A percentile compares a stretch with the other conserved stretches of the same genome.
These are phyloP conservation scores for Bondarzewia mesenterica DNA, from an alignment of 1,284 basidiomycete genomes.

Conservation along the genomic window DNA sequence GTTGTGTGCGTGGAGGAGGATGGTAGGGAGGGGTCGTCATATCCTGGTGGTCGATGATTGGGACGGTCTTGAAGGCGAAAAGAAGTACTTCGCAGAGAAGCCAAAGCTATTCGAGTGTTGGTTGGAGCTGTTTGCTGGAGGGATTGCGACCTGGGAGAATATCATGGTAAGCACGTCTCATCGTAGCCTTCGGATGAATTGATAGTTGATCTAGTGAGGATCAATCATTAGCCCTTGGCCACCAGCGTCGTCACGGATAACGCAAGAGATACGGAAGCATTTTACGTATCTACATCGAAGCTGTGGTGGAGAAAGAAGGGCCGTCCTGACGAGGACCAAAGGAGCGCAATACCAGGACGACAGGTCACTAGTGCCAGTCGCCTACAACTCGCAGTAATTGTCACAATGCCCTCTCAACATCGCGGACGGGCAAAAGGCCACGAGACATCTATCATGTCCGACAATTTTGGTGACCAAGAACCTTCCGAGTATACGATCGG, in stretches of 20 bases:
- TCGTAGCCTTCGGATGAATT: neutral
- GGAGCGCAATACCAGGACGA: neutral
- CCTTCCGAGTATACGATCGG: slow-evolving; percentile 18
- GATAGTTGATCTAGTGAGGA: neutral
- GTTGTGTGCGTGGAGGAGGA: slow-evolving; percentile 9
- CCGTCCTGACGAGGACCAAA: neutral
- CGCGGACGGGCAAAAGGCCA: neutral
- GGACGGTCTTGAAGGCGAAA: neutral
- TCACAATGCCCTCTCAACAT: slow-evolving; percentile 20
- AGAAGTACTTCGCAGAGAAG: neutral
- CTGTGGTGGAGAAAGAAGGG: neutral
- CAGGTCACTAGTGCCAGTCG: neutral
- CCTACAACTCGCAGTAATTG: slow-evolving; percentile 18
- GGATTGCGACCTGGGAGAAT: slow-evolving; percentile 4
- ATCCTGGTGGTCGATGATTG: neutral
- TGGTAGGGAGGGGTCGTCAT: neutral
- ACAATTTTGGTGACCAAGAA: neutral
- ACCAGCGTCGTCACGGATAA: neutral
- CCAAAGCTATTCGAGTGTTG: slow-evolving; percentile 11
- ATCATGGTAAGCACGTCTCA: slow-evolving; percentile 5
- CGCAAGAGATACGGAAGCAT: neutral
- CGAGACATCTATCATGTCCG: neutral
- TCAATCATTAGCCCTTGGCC: neutral
- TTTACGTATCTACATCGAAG: neutral
- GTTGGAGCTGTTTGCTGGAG: neutral